Base-by-base conservation (phyloP, 2,329 filamentous ascomycete species). In the Aspergillus sp. region DNA sequence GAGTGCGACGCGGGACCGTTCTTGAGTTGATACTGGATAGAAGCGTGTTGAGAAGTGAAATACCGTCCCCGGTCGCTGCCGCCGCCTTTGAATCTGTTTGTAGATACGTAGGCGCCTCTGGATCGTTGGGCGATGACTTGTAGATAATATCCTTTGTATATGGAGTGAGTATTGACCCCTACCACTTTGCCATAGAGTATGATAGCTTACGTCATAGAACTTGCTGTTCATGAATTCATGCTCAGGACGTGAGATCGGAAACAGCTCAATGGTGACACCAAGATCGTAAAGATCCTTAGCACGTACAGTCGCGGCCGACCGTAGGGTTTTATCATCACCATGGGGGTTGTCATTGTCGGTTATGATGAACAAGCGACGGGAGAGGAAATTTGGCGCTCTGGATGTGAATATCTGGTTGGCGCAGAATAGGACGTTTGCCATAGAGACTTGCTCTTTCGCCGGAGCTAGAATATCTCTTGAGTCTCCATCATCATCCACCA, bases 361-460 rank as follows among this genome's bases (percentile, higher is more conserved):
- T 58, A 99, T 91, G 64, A 99, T 87, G 77, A 99, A 99, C n/a
- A 99, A 79, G 36, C 95, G 86, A 62, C 94, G 84, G 5, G 94
- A 98, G 3, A 91, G 89, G 74, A 98, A 98, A 71, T 97, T 98
- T 17, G 95, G 88, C 0, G 95, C 93, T 73, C 90, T 96, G 3
- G 91, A 96, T 1, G 93, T 96, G 73, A 99, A 97, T 54, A 98
- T 90, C 71, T 97, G 92, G 66, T 98, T 98, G 39, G 92, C 94
- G 68, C 93, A 96, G 73, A 97, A 97, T 1, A 99, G 82, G 2
- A 99, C 84, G 69, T 93, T 96, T 8, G 91, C 87, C 88, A 99
- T 96, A 36, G 88, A 87, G 0, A 90, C 88, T 1, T 83, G 80
- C 58, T 93, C 87, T 3, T 84, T 79, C 0, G 90, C 86, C 1